Base-by-base conservation (phyloP, 768 basidiomycete genomes). In the Tulasnella sp. region DNA sequence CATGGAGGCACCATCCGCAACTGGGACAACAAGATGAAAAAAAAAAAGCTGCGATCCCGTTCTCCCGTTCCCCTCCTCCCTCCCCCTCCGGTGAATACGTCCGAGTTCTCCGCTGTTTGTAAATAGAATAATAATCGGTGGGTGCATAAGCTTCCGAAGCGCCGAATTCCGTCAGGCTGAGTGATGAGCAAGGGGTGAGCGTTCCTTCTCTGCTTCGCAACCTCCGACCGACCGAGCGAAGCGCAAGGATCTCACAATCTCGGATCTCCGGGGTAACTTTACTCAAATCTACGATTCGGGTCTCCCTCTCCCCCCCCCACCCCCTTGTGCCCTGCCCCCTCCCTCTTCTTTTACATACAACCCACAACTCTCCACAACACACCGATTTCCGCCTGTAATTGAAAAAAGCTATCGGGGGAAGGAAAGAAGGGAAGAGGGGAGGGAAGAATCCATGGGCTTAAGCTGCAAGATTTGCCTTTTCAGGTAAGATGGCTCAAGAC, bases 261-360 rank as follows among this genome's bases (percentile, higher is more conserved):
- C 62, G 62, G 62, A 68, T 68, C 62, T 68, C 62, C 62, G 62
- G 62, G 62, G 62, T 68, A 68, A 68, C 62, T 68, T 68, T 68
- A 68, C 62, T 68, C 44, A 27, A 68, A 68, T 68, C 62, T 68
- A 68, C 62, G 62, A 68, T 68, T 68, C 62, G 62, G 52, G 52
- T 52, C 52, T n/a, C 62, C 62, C 27, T 18, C 62, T n/a, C 58
- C 58, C 48, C 46, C 58, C 58, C n/a, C n/a, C n/a, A n/a, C 24
- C 58, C 58, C 58, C 58, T 68, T 68, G 34, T 36, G 62, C 62
- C 62, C 62, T 68, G 62, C 24, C 56, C 56, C 27, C 56, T 21
- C 56, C 18, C 56, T 27, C 34, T 31, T 68, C 27, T 31, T 27
- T 34, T 34, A 27, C 27, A 68, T 68, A 68, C 62, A 68, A 36